Conservation (phyloP, 257 asterid genomes). For the Penstemon eatonii region DNA sequence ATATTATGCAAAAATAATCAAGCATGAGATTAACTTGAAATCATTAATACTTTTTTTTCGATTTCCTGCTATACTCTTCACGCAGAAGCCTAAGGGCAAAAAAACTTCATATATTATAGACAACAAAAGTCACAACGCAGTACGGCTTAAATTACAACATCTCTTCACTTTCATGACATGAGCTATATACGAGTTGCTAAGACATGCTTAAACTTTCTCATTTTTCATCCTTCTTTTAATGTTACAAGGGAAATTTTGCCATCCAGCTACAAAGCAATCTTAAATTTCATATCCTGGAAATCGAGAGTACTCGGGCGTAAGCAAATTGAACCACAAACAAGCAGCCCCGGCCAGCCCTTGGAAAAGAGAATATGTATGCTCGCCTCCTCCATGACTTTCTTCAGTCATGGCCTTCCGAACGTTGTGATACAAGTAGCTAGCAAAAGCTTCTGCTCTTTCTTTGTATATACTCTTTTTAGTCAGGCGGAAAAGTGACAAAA, state of each 20-base stretch:
- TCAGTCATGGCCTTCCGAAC: constrained; percentile 22
- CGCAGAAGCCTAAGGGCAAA: too few relatives aligned
- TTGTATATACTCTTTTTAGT: constrained; percentile 62
- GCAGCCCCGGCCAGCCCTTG: constrained; percentile 68
- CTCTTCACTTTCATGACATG: too few relatives aligned
- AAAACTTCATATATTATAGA: too few relatives aligned
- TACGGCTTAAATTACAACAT: too few relatives aligned
- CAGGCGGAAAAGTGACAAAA: constrained; percentile 63
- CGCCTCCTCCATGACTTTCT: constrained; percentile 26
- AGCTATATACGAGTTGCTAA: too few relatives aligned
- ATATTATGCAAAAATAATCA: too few relatives aligned
- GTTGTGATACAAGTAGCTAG: constrained; percentile 51
- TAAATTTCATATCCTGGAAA: constrained; percentile 73
- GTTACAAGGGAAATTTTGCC: not conserved
- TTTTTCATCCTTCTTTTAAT: not conserved
- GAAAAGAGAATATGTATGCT: constrained; percentile 56
- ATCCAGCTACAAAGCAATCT: constrained; percentile 8
- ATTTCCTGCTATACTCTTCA: too few relatives aligned
- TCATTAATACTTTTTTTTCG: too few relatives aligned
- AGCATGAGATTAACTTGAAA: too few relatives aligned
- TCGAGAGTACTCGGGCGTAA: constrained; percentile 40
- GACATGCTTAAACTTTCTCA: not conserved
- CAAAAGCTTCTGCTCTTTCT: constrained; percentile 75
- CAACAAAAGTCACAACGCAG: too few relatives aligned
- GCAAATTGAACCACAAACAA: constrained; percentile 70